Percentiles rank a stretch among this genome's conserved stretches.
phyloP scores from a whole-genome alignment of 352 stramenopile species.

The Pythium utonaiense region DNA sequence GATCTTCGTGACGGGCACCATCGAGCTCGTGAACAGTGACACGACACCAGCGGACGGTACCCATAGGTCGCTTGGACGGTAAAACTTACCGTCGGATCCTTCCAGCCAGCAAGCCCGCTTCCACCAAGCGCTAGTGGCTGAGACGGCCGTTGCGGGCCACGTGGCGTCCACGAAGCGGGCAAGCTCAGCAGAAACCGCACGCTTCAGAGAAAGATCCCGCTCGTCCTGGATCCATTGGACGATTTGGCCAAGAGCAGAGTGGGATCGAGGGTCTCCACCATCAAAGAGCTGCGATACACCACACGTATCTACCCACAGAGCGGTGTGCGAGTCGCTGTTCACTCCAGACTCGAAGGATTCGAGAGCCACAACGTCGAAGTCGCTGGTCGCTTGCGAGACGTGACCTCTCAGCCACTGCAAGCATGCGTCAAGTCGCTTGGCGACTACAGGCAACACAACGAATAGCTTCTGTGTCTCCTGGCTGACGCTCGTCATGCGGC shows the following conservation, averaged over 20 bases:
- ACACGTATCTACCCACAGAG: slow-evolving; percentile 44
- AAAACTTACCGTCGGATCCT: slow-evolving; percentile 13
- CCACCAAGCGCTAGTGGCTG: slow-evolving; percentile 12
- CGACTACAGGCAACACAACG: slow-evolving; percentile 9
- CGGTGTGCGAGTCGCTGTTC: slow-evolving; percentile 23
- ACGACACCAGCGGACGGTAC: slow-evolving; percentile 28
- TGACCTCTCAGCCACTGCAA: slow-evolving; percentile 1
- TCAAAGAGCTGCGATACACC: slow-evolving; percentile 38
- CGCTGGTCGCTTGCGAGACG: background rate
- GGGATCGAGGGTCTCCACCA: slow-evolving; percentile 15
- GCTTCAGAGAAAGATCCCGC: slow-evolving; percentile 25
- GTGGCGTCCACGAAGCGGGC: slow-evolving; percentile 38
- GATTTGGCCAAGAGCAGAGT: slow-evolving; percentile 28
- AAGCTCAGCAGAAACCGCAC: slow-evolving; percentile 41
- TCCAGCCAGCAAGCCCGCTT: slow-evolving; percentile 9
- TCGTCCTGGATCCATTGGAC: slow-evolving; percentile 53
- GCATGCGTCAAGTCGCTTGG: slow-evolving; percentile 4
- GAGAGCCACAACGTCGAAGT: slow-evolving; percentile 17
- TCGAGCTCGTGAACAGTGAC: slow-evolving; percentile 36
- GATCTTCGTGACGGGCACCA: slow-evolving; percentile 31
- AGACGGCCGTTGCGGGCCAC: slow-evolving; percentile 24
- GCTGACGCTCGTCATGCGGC: background rate
- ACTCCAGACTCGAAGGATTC: background rate
- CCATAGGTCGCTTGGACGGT: slow-evolving; percentile 39
- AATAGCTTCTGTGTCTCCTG: background rate